Evolutionary conservation across 148 eudicot species (phyloP), one percentile per base, ranked within the genome.

Genomic region (Nyssa sinensis): DNA sequence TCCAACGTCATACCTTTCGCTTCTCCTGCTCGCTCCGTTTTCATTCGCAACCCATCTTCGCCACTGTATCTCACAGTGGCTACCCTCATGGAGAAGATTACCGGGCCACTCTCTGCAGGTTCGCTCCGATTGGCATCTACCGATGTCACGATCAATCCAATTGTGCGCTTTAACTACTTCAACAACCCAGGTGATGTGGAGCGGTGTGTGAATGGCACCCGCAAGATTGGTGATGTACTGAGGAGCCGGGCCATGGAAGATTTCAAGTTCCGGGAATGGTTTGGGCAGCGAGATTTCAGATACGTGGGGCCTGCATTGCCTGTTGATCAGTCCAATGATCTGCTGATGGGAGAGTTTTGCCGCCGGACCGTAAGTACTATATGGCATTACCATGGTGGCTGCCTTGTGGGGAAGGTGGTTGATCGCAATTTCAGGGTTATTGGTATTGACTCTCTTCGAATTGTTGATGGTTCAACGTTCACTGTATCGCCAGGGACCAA

Each of bases 381-480:
- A 51, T 94, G 98, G 98, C 97, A 94, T 57, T 94, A 94, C 71
- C 98, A 92, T 69, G 98, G 98, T 29, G 98, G 98, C 30, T 94
- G 98, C 81, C 73, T 94, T 27, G 92, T 87, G 41, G 96, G 96
- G 5, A 92, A 80, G 81, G 97, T 94, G 72, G 96, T 94, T n/a
- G 90, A 90, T 75, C 71, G 76, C 21, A 82, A 87, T 64, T 88
- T 92, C 13, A 85, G 76, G 39, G 94, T 94, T n/a, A 66, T 86
- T 8, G 98, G 96, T 7, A 70, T 90, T 59, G 76, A 81, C 69
- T 71, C 83, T 30, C 91, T 94, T 14, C 81, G 98, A 69, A 86
- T 94, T 19, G 82, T 94, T 34, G 98, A 94, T 78, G 96, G 98
- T 10, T 94, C 98, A 0, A 80, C 86, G 17, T 77, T 94, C 66